Evolutionary conservation across 2,329 filamentous ascomycete species (phyloP).

Genomic region (Nannizziopsis arthrosporioides): DNA sequence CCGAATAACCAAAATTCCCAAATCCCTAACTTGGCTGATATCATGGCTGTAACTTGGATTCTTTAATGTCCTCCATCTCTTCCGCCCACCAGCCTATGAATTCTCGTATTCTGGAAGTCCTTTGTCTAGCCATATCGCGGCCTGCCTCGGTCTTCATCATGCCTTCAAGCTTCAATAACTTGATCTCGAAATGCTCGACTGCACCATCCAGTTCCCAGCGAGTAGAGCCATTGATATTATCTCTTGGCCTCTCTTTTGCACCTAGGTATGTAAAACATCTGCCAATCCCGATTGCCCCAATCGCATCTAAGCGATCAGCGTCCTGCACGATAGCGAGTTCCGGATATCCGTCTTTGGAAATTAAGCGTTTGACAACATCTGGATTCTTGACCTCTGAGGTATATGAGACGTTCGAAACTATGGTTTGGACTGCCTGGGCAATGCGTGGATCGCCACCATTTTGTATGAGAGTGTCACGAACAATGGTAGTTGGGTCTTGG

Average conservation of each 20-base stretch:
- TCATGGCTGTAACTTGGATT: conserved; percentile 10
- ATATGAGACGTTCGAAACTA: conserved; percentile 70
- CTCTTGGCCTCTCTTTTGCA: conserved; percentile 34
- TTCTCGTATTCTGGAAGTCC: conserved; percentile 38
- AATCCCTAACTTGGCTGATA: conserved; percentile 13
- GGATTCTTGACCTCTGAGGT: conserved; percentile 59
- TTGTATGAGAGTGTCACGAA: conserved; percentile 20
- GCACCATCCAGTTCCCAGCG: conserved; percentile 48
- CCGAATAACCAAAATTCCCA: no score
- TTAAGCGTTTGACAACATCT: conserved; percentile 45
- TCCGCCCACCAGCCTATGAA: conserved; percentile 47
- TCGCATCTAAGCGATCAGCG: conserved; percentile 81
- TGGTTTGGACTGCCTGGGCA: conserved; percentile 46
- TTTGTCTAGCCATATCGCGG: conserved; percentile 37
- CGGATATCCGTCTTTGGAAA: conserved; percentile 46
- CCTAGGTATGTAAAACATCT: conserved; percentile 67
- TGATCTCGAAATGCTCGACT: conserved; percentile 65
- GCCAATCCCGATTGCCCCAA: conserved; percentile 75
- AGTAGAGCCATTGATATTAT: neutral
- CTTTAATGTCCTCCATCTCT: conserved; percentile 25
- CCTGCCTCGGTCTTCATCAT: conserved; percentile 54
- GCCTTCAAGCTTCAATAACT: conserved; percentile 53
- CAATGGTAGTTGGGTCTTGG: conserved; percentile 21
- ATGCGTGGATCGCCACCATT: conserved; percentile 1
- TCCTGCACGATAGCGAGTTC: conserved; percentile 82